Percentiles rank a stretch among this genome's conserved stretches.
These are phyloP conservation scores for Hordeum marinum DNA, from an alignment of 176 grass and related monocot species.

Conservation along the genomic window DNA sequence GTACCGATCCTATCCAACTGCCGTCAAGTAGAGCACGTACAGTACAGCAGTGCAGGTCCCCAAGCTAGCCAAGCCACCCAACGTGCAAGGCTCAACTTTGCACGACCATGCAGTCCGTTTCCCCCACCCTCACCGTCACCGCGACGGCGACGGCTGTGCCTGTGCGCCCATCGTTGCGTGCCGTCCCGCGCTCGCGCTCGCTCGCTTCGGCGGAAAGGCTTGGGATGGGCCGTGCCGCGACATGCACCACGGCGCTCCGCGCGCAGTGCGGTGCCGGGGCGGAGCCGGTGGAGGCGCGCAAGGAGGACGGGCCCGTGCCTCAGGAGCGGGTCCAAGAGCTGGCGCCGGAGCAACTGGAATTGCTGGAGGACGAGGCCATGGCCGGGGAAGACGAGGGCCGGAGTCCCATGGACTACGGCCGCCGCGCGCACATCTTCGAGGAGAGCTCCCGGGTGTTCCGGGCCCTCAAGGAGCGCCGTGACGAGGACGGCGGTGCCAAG, in stretches of 20 bases:
- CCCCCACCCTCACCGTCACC: neutral
- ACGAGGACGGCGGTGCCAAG: neutral
- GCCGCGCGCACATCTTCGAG: slow-evolving; percentile 71
- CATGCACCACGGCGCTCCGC: neutral
- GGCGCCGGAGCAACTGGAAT: slow-evolving; percentile 43
- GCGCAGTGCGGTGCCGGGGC: neutral
- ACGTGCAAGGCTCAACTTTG: neutral
- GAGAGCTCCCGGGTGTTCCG: slow-evolving; percentile 72
- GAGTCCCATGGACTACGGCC: slow-evolving; percentile 65
- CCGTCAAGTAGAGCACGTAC: neutral
- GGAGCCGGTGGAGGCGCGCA: neutral
- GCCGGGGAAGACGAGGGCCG: slow-evolving; percentile 48
- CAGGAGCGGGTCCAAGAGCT: neutral
- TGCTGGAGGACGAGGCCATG: slow-evolving; percentile 52
- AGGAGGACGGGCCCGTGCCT: neutral
- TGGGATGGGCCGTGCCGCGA: neutral
- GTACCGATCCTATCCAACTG: neutral
- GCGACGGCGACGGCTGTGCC: neutral
- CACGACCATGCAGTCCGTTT: slow-evolving; percentile 5
- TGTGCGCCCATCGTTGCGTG: neutral
- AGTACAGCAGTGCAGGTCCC: neutral
- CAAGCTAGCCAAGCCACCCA: neutral
- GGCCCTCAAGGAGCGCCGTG: slow-evolving; percentile 42
- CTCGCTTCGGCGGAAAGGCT: neutral
- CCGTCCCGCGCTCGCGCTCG: neutral